phyloP scores from a whole-genome alignment of 352 stramenopile species.

The Pythium pyrilobum region DNA sequence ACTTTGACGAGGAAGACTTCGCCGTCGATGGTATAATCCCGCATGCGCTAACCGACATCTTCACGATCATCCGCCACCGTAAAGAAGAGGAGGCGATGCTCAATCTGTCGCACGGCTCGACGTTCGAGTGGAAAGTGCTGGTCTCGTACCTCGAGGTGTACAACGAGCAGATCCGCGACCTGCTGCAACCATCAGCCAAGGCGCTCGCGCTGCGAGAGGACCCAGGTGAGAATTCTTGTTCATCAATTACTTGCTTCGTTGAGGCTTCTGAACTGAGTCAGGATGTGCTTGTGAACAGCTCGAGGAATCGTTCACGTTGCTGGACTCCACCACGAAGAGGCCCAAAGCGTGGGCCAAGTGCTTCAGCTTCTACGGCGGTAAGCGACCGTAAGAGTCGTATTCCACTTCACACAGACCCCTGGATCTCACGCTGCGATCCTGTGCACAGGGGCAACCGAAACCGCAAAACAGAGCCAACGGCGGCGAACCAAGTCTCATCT shows the following conservation, averaged over 20 bases:
- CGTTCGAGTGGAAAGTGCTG: slow-evolving; percentile 69
- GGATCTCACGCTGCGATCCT: no score
- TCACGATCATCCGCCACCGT: slow-evolving; percentile 57
- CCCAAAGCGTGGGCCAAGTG: slow-evolving; percentile 38
- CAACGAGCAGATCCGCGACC: slow-evolving; percentile 89
- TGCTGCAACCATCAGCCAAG: slow-evolving; percentile 56
- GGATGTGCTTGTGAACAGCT: slow-evolving; percentile 19
- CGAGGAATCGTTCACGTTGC: slow-evolving; percentile 50
- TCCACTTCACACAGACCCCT: neutral
- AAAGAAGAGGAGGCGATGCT: slow-evolving; percentile 47
- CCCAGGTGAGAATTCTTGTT: slow-evolving; percentile 35
- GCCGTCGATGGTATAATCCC: slow-evolving; percentile 84
- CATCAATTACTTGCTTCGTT: no score
- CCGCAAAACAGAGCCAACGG: slow-evolving; percentile 62
- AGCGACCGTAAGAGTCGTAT: no score
- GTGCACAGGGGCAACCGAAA: slow-evolving; percentile 37
- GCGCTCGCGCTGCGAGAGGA: slow-evolving; percentile 43
- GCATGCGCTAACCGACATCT: slow-evolving; percentile 50
- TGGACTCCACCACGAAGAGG: slow-evolving; percentile 43
- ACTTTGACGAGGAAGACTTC: slow-evolving; percentile 36
- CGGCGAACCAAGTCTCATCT: slow-evolving; percentile 76
- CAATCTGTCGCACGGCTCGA: slow-evolving; percentile 33
- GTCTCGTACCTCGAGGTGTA: slow-evolving; percentile 92
- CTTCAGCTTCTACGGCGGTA: slow-evolving; percentile 40
- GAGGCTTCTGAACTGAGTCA: no score